phyloP scores from a whole-genome alignment of 306 rosid species.

The Vicia sativa region DNA sequence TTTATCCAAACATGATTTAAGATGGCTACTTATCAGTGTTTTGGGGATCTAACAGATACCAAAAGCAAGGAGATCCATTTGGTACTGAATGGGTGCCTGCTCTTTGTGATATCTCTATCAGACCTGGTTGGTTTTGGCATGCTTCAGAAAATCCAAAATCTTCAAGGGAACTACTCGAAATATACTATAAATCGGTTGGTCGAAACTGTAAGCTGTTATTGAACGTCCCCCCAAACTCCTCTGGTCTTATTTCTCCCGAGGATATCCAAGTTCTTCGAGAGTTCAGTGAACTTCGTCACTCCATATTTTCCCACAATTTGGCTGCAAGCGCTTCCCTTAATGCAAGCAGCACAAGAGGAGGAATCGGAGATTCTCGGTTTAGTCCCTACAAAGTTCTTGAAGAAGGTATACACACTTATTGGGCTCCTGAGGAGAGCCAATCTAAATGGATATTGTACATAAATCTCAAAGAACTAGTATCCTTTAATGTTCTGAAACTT shows the following conservation, averaged over 20 bases:
- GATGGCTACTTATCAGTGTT: constrained; percentile 23
- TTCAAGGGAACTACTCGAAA: constrained; percentile 71
- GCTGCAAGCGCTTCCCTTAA: constrained; percentile 54
- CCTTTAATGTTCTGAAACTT: constrained; percentile 74
- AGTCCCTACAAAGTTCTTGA: constrained; percentile 61
- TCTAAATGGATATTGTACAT: constrained; percentile 59
- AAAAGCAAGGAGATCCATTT: constrained; percentile 60
- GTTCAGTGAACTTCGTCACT: constrained; percentile 60
- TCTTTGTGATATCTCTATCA: constrained; percentile 84
- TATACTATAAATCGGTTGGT: constrained; percentile 82
- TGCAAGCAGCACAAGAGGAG: constrained; percentile 78
- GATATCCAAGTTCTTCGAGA: constrained; percentile 82
- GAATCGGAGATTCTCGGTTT: constrained; percentile 50
- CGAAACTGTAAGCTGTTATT: constrained; percentile 76
- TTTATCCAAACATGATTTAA: not conserved
- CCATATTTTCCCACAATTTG: constrained; percentile 74
- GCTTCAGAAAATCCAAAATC: constrained; percentile 76
- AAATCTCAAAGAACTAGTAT: constrained; percentile 56
- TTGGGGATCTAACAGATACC: constrained; percentile 59
- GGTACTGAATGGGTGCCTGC: constrained; percentile 89
- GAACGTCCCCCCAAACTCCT: constrained; percentile 88
- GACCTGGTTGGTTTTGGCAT: constrained; percentile 98
- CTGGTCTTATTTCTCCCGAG: constrained; percentile 84
- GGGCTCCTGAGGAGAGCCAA: constrained; percentile 80
- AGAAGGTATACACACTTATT: constrained; percentile 71